Evolutionary conservation across 805 yeast species (phyloP).

Genomic region (Lipomyces starkeyi): DNA sequence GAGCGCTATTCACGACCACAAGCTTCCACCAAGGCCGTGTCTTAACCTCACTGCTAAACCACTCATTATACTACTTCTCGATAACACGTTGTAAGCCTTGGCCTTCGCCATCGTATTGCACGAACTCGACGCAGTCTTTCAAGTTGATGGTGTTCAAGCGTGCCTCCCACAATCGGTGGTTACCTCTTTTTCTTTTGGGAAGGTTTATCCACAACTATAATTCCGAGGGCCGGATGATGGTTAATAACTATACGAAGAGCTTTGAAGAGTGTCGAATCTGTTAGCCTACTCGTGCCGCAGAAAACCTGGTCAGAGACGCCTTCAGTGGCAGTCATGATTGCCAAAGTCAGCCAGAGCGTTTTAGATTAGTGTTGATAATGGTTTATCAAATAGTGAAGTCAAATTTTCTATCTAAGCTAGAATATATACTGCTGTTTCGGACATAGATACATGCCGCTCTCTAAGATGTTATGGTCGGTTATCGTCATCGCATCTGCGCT

Average conservation of each 20-base stretch:
- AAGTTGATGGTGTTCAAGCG: neutral
- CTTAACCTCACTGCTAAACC: neutral
- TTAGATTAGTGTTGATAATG: too few relatives aligned
- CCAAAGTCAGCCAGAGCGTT: too few relatives aligned
- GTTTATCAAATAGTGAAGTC: too few relatives aligned
- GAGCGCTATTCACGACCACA: constrained; percentile 5
- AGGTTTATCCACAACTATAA: neutral
- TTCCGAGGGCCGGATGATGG: neutral
- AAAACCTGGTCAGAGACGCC: too few relatives aligned
- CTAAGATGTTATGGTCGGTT: too few relatives aligned
- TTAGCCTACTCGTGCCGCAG: too few relatives aligned
- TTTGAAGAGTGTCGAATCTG: neutral
- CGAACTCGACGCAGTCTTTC: neutral
- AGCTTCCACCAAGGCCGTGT: constrained; percentile 20
- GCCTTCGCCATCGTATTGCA: neutral
- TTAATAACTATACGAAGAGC: neutral
- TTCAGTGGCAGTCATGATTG: too few relatives aligned
- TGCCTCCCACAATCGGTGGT: neutral
- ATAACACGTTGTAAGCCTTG: neutral
- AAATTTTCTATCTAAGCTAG: too few relatives aligned
- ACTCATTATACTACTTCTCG: neutral
- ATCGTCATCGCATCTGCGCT: too few relatives aligned
- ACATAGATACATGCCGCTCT: too few relatives aligned
- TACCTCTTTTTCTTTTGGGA: neutral
- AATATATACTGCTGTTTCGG: too few relatives aligned